phyloP scores from a whole-genome alignment of 2,329 filamentous ascomycete species.

The Neoscytalidium dimidiatum region DNA sequence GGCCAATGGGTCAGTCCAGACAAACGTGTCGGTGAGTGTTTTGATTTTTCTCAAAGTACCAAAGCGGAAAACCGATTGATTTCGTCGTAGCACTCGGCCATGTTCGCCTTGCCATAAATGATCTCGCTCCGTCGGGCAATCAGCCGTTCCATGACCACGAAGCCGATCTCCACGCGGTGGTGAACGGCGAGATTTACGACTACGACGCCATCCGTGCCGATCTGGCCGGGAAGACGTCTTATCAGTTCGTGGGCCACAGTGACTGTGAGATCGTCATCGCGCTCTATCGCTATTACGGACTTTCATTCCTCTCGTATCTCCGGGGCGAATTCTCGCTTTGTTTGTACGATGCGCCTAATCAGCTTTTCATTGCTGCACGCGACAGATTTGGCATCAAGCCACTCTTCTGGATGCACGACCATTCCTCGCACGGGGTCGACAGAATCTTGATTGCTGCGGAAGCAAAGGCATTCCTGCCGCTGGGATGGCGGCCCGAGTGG shows the following conservation, averaged over 20 bases:
- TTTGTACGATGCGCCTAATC: conserved; percentile 46
- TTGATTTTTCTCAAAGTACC: not conserved
- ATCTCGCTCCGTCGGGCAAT: not conserved
- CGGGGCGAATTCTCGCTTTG: conserved; percentile 56
- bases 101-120: not conserved
- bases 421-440: conserved; percentile 20
- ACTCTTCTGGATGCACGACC: conserved; percentile 49
- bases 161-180: conserved; percentile 49
- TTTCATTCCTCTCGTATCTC: conserved; percentile 43
- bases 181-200: conserved; percentile 60
- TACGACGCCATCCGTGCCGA: conserved; percentile 45
- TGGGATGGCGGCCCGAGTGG: conserved; percentile 55
- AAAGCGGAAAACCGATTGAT: not conserved
- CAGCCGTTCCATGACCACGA: conserved; percentile 2
- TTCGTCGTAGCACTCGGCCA: not conserved
- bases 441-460: conserved; percentile 52
- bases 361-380: conserved; percentile 46
- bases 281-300: conserved; percentile 49
- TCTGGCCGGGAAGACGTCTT: conserved; percentile 36
- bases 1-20: conserved; percentile 44
- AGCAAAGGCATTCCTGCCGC: conserved; percentile 51
- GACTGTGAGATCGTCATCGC: conserved; percentile 55
- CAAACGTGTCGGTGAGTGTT: not conserved
- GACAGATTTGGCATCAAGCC: conserved; percentile 59
- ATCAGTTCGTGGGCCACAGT: conserved; percentile 45